Conservation (phyloP, 169 alveolate species). For the Plasmodium gonderi region DNA sequence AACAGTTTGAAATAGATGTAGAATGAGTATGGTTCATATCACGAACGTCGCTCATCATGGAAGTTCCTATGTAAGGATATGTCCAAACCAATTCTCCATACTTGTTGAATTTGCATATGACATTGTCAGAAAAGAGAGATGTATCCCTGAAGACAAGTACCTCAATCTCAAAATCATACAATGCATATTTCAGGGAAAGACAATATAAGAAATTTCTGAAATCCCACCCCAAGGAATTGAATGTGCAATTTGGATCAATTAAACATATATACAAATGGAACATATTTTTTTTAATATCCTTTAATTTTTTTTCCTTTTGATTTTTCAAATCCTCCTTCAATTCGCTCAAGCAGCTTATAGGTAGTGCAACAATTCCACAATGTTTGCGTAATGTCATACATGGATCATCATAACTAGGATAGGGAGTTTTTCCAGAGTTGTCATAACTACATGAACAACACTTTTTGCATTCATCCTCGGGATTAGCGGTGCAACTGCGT, state of each 20-base stretch:
- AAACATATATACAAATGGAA: slow-evolving; percentile 66
- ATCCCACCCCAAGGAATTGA: slow-evolving; percentile 40
- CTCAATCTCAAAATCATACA: slow-evolving; percentile 32
- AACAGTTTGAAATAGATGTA: neutral
- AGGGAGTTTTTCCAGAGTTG: too few relatives aligned
- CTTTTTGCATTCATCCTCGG: neutral
- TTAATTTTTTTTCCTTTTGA: slow-evolving; percentile 35
- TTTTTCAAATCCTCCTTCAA: slow-evolving; percentile 56
- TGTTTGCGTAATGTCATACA: neutral
- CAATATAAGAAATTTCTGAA: slow-evolving; percentile 55
- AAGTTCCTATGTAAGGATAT: neutral
- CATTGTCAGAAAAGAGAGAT: neutral
- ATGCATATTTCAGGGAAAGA: slow-evolving; percentile 42
- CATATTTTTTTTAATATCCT: slow-evolving; percentile 5
- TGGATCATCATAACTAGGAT: neutral
- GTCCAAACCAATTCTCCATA: slow-evolving; percentile 8
- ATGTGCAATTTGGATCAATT: slow-evolving; percentile 25
- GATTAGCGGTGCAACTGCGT: neutral
- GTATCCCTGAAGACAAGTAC: slow-evolving; percentile 52
- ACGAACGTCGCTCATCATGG: neutral
- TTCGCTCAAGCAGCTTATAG: slow-evolving; percentile 44
- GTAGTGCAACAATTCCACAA: slow-evolving; percentile 5
- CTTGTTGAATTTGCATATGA: neutral
- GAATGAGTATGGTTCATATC: neutral
- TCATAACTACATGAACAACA: neutral